These are phyloP conservation scores for Rosellinia necatrix DNA, from an alignment of 2,329 filamentous ascomycete species.

Conservation along the genomic window DNA sequence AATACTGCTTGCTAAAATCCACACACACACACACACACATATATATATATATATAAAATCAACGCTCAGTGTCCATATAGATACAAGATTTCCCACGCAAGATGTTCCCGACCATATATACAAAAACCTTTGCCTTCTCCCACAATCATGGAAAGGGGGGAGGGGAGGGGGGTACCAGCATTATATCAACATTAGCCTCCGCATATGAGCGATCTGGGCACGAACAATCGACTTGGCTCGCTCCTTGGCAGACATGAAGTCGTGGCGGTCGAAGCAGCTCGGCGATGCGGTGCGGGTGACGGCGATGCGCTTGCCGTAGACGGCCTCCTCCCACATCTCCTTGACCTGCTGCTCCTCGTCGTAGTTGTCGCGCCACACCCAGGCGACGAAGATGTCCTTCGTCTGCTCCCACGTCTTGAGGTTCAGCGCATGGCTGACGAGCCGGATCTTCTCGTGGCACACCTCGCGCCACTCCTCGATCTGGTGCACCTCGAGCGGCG, in stretches of 20 bases:
- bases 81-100: conserved; percentile 3
- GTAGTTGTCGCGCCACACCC: conserved; percentile 31
- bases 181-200: conserved; percentile 27
- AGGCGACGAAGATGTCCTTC: conserved; percentile 26
- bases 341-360: conserved; percentile 30
- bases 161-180: too few relatives aligned
- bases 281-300: conserved; percentile 25
- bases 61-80: conserved; percentile 6
- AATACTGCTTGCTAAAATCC: too few relatives aligned
- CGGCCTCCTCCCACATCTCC: conserved; percentile 35
- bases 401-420: conserved; percentile 32
- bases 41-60: conserved; percentile 12
- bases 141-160: too few relatives aligned
- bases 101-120: conserved; percentile 1
- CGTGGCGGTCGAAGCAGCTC: conserved; percentile 29
- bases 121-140: neutral
- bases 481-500: conserved; percentile 28
- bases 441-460: conserved; percentile 31
- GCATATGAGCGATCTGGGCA: conserved; percentile 25
- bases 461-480: conserved; percentile 33
- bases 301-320: conserved; percentile 27
- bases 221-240: conserved; percentile 28
- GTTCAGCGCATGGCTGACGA: conserved; percentile 29
- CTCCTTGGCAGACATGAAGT: conserved; percentile 32
- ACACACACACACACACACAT: neutral